Evolutionary conservation across 257 asterid genomes (phyloP).

Genomic region (Solanum infundibuliforme): DNA sequence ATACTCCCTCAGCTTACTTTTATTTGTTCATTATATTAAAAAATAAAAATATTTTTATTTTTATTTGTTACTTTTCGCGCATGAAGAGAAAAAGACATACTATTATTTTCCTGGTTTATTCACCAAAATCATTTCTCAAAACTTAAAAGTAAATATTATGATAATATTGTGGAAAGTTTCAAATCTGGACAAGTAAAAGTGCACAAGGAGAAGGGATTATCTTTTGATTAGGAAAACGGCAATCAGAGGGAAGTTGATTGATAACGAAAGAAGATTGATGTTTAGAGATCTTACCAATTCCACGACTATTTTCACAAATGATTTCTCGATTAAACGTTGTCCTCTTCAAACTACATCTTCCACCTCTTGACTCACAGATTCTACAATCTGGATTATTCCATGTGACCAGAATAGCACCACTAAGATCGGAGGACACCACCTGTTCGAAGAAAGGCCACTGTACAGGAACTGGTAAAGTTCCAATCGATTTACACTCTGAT

Average conservation of each 20-base stretch:
- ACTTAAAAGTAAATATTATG: too few relatives aligned
- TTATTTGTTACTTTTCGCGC: too few relatives aligned
- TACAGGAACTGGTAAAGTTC: constrained; percentile 41
- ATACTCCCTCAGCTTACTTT: too few relatives aligned
- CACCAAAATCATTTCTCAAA: background rate
- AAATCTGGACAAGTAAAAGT: too few relatives aligned
- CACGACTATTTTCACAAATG: constrained; percentile 21
- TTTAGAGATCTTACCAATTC: constrained; percentile 14
- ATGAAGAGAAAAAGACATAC: too few relatives aligned
- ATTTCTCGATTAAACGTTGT: constrained; percentile 2
- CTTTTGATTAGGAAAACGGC: background rate
- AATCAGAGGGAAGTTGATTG: too few relatives aligned
- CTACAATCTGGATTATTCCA: constrained; percentile 42
- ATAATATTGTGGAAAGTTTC: background rate
- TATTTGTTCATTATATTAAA: too few relatives aligned
- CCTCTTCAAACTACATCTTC: constrained; percentile 26
- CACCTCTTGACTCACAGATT: constrained; percentile 32
- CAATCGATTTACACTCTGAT: constrained; percentile 18
- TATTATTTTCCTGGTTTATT: background rate
- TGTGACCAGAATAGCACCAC: constrained; percentile 20
- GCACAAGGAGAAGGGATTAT: background rate
- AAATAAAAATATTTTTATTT: too few relatives aligned
- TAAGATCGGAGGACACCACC: constrained; percentile 33
- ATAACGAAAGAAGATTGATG: background rate
- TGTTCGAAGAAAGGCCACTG: constrained; percentile 25